Conservation (phyloP, 257 asterid genomes). For the Plectranthus barbatus region DNA sequence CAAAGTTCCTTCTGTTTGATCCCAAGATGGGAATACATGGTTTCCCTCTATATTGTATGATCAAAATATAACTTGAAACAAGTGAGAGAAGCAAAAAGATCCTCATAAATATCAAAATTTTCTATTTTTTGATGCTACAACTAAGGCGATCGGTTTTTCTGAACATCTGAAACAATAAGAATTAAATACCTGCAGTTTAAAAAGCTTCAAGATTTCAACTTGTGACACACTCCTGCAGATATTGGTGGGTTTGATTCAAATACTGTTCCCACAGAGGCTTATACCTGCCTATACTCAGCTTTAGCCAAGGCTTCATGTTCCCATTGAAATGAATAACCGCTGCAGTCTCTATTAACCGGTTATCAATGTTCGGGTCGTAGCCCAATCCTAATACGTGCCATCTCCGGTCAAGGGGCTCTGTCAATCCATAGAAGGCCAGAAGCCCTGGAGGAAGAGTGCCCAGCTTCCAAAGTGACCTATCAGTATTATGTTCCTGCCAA, state of each 20-base stretch:
- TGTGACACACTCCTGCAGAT: conserved; percentile 53
- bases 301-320: conserved; percentile 91
- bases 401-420: conserved; percentile 79
- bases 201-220: conserved; percentile 33
- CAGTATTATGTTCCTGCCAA: conserved; percentile 60
- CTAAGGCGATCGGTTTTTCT: no score
- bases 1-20: no score
- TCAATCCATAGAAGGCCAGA: conserved; percentile 68
- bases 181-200: not conserved
- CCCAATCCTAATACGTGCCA: conserved; percentile 93
- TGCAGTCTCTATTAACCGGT: conserved; percentile 68
- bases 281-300: conserved; percentile 66
- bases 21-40: no score
- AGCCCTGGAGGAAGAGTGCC: conserved; percentile 89
- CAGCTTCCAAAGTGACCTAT: conserved; percentile 67
- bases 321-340: conserved; percentile 84
- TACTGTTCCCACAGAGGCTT: conserved; percentile 76
- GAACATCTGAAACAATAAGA: no score
- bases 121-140: conserved; percentile 33
- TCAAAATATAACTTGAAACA: no score
- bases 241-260: conserved; percentile 48
- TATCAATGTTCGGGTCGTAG: conserved; percentile 57
- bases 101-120: conserved; percentile 40
- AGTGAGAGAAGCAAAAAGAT: not conserved
- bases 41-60: not conserved